Base-by-base conservation (phyloP, 495 filamentous ascomycete species). In the Parmelia sp. region DNA sequence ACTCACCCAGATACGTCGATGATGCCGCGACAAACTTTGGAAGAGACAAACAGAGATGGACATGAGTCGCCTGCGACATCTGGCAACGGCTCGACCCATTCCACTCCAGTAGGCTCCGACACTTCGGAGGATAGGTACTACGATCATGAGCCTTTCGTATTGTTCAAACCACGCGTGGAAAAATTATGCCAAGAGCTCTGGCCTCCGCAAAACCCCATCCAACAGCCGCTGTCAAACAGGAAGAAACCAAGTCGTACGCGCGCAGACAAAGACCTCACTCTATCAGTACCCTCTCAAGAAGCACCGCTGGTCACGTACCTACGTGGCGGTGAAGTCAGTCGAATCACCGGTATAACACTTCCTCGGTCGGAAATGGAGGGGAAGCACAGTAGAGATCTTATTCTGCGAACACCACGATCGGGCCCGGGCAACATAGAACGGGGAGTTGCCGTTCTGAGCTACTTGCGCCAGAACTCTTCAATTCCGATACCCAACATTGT, bases 321-420 rank as follows among this genome's bases (percentile, higher is more conserved):
- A 7, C 12, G 31, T 14, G 67, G 67, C 8, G 67, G 67, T 10
- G 44, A 57, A 33, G 57, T 36, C 35, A 69, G 67, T 49, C 65
- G 61, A 17, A 64, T 69, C 15, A 61, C 36, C 1, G 55, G 55
- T 21, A 63, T 69, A 17, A 64, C 19, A n/a, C 21, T 64, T 15
- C 35, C n/a, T n/a, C 51, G 6, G 4, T 25, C 0, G 42, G 49
- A 33, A 31, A 37, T 17, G 29, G 29, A 27, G 17, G 17, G n/a
- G 19, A 40, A 3, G 10, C 37, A 3, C 7, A 40, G 15, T 40
- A 33, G 36, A 19, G 27, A 64, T 21, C 56, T 64, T 23, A 64
- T 66, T 35, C 45, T 66, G 9, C 64, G 64, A 11, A 47, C 35
- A 29, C 66, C 66, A 36, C 45, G 63, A 19, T 33, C 44, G 21